Base-by-base conservation (phyloP, 2,329 filamentous ascomycete genomes). In the Fusarium heterosporum region DNA sequence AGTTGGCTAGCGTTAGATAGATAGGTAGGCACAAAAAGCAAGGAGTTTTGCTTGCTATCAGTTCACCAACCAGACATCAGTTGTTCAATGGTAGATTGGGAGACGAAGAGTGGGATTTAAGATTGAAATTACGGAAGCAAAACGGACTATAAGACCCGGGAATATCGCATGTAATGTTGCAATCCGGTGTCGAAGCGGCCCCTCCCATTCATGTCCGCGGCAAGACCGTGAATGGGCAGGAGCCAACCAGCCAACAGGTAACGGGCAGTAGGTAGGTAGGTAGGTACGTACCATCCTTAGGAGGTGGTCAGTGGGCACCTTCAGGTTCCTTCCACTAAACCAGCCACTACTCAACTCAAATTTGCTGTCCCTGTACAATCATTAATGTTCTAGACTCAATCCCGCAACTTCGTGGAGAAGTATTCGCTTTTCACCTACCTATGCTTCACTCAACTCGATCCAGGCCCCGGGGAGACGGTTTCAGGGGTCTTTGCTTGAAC, bases 321-420 rank as follows among this genome's bases (percentile, higher is more conserved):
- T 28, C 12, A 17, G 38, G 16, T 30, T 32, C 12, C 48, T 50
- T 25, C 49, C 28, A 13, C 29, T 25, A 52, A 28, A 19, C 36
- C 28, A 41, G 38, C 36, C 39, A 45, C 39, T 16, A 51, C 52
- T 22, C 22, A 22, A 22, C 22, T 22, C 22, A 22, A 22, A 22
- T 22, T 22, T 22, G 22, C 22, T 22, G 22, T 22, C 22, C 22
- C 22, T 6, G 22, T 22, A 22, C 22, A 22, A 22, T 41, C 36
- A 40, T 62, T 40, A 38, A 41, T 26, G 69, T 72, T 71, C 69
- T 66, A 64, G 69, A 70, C 68, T 69, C 64, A 42, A 50, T 49
- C 39, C 55, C 57, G 34, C 64, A 42, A 50, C 52, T 39, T 56
- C 57, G 34, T 59, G 43, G 36, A 55, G 45, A 46, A 38, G 43